phyloP scores from a whole-genome alignment of 176 grass and related monocot species.

The Zea mays region Zm-B73-REFERENCE-NAM-5.0 NC_050100.1:10772501-10773000 shows the following conservation, averaged over 20 bases:
- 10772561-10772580: constrained; percentile 92
- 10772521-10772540: constrained; percentile 98
- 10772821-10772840: constrained; percentile 33
- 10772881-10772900: neutral
- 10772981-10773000: neutral
- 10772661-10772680: constrained; percentile 37
- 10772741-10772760: neutral
- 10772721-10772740: constrained; percentile 40
- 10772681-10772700: constrained; percentile 41
- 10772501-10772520: constrained; percentile 82
- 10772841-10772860: neutral
- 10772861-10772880: constrained; percentile 30
- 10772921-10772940: constrained; percentile 13
- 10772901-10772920: neutral
- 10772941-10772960: neutral
- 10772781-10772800: neutral
- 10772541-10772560: constrained; percentile 96
- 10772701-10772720: constrained; percentile 35
- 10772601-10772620: constrained; percentile 87
- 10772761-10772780: constrained; percentile 35
- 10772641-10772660: constrained; percentile 28
- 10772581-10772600: constrained; percentile 94
- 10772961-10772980: neutral
- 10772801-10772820: neutral
- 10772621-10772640: constrained; percentile 65